Evolutionary conservation across 257 asterid species (phyloP).

Genomic region (Jaltomata sinuosa): DNA sequence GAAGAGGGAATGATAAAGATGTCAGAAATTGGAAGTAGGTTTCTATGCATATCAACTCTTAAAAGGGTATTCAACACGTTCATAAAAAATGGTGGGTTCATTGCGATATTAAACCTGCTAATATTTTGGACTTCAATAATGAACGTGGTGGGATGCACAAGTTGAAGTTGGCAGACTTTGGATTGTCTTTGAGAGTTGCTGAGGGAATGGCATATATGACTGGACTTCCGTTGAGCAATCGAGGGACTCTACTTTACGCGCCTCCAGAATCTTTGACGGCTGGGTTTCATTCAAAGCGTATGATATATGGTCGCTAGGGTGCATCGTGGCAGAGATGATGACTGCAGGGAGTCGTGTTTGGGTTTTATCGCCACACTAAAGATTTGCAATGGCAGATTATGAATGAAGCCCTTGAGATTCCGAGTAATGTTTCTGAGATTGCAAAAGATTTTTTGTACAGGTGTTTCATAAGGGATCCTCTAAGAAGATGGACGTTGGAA

Average conservation of each 20-base stretch:
- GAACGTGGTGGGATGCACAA: not conserved
- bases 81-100: slow-evolving; percentile 2
- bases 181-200: not conserved
- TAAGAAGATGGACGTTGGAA: not conserved
- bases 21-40: not conserved
- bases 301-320: slow-evolving; percentile 12
- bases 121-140: not conserved
- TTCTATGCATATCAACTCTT: not conserved
- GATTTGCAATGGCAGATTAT: not conserved
- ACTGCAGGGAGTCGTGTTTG: not conserved
- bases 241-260: not conserved
- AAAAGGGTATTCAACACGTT: not conserved
- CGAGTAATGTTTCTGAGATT: not conserved
- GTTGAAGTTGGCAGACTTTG: slow-evolving; percentile 10
- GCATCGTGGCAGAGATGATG: slow-evolving; percentile 6
- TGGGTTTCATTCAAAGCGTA: not conserved
- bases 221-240: not conserved
- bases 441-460: not conserved
- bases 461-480: not conserved
- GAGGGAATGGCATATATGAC: not conserved
- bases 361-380: not conserved
- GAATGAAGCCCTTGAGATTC: not conserved
- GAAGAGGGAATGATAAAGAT: not conserved
- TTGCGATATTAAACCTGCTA: slow-evolving; percentile 10
- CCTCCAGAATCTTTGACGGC: not conserved